Evolutionary conservation across 345 rosid genomes (phyloP), one percentile per base, ranked within the genome.

Genomic region (Anacardium occidentale): DNA sequence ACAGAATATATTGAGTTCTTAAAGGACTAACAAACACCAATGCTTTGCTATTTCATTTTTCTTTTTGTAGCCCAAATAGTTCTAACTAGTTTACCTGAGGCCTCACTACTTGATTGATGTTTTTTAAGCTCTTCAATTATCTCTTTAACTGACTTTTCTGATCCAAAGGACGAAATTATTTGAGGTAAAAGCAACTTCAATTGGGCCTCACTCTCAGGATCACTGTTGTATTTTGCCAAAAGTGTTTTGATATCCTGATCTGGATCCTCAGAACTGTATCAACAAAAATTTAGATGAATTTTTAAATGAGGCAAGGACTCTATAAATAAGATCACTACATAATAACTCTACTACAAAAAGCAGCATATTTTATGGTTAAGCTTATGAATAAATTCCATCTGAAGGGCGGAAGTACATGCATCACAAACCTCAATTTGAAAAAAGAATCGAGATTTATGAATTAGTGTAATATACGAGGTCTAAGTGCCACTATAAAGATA

Each of bases 131-230:
- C 91, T 78, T 89, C 83, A 45, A 84, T 84, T 54, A 70, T 90
- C 78, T 92, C 93, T 72, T 76, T 86, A 14, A 90, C 88, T 10
- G 93, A 80, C 65, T 83, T 92, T 69, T 71, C 84, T 62, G 81
- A 74, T 70, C 88, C 70, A 66, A 94, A 94, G 59, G 92, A 81
- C 70, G 95, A 77, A 53, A 81, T 68, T 61, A 94, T 92, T 66
- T 82, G 89, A 69, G 97, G 97, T 75, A 90, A 81, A 78, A 90
- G 86, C 66, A 56, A 55, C 75, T 90, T 85, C 74, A 94, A 78
- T 62, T 70, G 81, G 63, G 93, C 65, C 67, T 89, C 97, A 56
- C 90, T 78, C 56, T 89, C 88, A 7, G 90, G 92, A 58, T 74
- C 78, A 61, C 78, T 78, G 72, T 89, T 79, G 84, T 88, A 79